Evolutionary conservation across 441 rosid species (phyloP).

Genomic region (Aleurites moluccanus): DNA sequence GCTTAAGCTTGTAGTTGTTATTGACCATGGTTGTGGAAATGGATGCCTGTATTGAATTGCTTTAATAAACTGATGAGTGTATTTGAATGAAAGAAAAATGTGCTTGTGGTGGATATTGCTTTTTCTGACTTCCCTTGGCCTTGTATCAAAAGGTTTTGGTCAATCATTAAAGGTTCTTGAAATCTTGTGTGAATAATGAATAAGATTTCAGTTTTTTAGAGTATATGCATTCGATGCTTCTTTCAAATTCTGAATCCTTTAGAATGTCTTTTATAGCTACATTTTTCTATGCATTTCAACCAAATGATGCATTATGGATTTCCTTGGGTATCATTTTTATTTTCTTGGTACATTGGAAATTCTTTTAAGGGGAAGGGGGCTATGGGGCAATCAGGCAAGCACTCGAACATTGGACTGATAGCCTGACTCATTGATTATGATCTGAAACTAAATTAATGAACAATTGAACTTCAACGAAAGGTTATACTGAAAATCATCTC

Average conservation of each 20-base stretch:
- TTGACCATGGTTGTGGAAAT: constrained; percentile 22
- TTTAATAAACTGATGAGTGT: constrained; percentile 35
- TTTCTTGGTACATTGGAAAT: background rate
- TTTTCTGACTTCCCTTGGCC: constrained; percentile 29
- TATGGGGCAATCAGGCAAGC: no score
- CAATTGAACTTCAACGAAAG: no score
- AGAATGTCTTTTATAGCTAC: background rate
- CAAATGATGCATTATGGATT: background rate
- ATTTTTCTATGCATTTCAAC: background rate
- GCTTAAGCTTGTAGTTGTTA: constrained; percentile 24
- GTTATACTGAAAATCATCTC: no score
- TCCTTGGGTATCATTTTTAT: background rate
- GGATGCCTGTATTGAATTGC: constrained; percentile 29
- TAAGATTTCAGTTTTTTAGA: constrained; percentile 26
- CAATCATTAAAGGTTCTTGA: constrained; percentile 14
- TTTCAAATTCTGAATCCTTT: background rate
- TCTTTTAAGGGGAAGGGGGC: background rate
- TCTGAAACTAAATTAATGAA: no score
- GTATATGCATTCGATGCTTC: background rate
- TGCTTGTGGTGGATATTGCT: constrained; percentile 22
- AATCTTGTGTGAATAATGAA: constrained; percentile 34
- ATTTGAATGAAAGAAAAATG: constrained; percentile 33
- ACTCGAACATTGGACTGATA: no score
- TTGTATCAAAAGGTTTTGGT: constrained; percentile 10
- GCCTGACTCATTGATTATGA: no score